phyloP scores from a whole-genome alignment of 768 basidiomycete genomes.

The Kwoniella botswanensis region DNA sequence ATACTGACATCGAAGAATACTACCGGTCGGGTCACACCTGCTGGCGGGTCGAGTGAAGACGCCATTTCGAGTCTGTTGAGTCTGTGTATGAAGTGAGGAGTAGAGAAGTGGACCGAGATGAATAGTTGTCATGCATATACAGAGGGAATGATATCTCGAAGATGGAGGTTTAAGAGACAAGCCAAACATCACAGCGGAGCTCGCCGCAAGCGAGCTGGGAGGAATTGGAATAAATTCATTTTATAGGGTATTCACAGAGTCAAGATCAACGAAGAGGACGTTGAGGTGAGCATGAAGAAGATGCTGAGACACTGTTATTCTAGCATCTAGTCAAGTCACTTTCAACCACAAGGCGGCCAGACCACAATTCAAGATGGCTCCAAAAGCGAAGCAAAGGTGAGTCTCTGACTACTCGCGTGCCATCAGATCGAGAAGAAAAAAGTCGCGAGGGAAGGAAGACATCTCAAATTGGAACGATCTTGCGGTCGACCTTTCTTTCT shows the following conservation, averaged over 20 bases:
- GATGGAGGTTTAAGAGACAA: background rate
- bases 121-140: background rate
- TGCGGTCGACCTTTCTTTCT: too few relatives aligned
- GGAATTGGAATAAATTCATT: constrained; percentile 2
- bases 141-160: background rate
- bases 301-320: background rate
- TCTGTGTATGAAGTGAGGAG: background rate
- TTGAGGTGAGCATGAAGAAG: background rate
- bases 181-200: constrained; percentile 8
- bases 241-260: constrained; percentile 8
- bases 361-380: constrained; percentile 35
- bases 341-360: background rate
- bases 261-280: background rate
- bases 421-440: background rate
- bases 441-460: background rate
- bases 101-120: background rate
- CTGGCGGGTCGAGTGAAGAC: constrained; percentile 46
- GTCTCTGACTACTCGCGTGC: background rate
- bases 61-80: constrained; percentile 31
- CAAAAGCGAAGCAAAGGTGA: constrained; percentile 51
- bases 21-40: constrained; percentile 68
- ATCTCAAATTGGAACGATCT: too few relatives aligned
- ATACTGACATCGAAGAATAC: constrained; percentile 98
- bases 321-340: background rate
- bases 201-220: constrained; percentile 3